These are phyloP conservation scores for Beta macrorhiza DNA, from an alignment of 179 eudicot species.

Conservation along the genomic window DNA sequence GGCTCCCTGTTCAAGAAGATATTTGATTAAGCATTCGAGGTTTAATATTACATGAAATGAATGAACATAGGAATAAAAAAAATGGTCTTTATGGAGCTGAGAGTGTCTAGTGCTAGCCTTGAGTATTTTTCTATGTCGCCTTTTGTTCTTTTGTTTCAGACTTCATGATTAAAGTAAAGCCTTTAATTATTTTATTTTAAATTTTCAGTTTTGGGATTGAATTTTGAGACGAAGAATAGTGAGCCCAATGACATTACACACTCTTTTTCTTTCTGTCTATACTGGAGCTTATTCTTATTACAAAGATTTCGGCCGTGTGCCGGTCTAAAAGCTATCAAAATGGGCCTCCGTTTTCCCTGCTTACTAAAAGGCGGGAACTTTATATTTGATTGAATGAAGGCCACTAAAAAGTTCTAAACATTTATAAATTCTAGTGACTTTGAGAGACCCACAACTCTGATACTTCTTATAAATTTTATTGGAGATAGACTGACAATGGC, in stretches of 20 bases:
- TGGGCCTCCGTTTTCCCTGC: neutral
- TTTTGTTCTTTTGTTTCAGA: no score
- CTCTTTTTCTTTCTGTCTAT: no score
- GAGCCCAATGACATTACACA: no score
- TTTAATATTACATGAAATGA: neutral
- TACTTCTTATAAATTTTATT: neutral
- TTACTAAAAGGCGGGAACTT: neutral
- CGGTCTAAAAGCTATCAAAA: conserved; percentile 1
- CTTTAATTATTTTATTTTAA: no score
- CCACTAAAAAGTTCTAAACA: neutral
- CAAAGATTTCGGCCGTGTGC: neutral
- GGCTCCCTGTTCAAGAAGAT: neutral
- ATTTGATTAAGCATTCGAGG: neutral
- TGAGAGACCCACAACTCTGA: neutral
- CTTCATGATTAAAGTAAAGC: no score
- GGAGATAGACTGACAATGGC: neutral
- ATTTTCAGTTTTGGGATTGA: no score
- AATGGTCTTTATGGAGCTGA: neutral
- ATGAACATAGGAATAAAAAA: neutral
- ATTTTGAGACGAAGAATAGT: no score
- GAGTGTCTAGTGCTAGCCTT: neutral
- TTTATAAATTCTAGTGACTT: neutral
- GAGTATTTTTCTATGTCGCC: no score
- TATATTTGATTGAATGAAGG: no score
- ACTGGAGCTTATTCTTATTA: no score